Base-by-base conservation (phyloP, 2,329 filamentous ascomycete genomes). In the Elsinoe batatas region DNA sequence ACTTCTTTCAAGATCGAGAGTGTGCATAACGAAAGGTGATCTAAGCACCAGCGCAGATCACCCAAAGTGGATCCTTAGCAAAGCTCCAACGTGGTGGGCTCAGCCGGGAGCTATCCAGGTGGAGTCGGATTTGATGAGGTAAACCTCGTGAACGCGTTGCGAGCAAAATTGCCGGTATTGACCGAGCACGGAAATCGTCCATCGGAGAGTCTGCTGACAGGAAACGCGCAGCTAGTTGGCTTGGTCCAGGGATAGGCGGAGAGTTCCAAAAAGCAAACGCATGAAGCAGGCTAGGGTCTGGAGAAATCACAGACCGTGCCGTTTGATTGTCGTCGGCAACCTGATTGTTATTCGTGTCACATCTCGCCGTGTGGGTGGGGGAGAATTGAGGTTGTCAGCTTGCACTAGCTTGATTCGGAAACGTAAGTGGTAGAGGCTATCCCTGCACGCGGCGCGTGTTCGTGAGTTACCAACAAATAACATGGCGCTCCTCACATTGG, bases 391-490 rank as follows among this genome's bases (percentile, higher is more conserved):
- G 47, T 49, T 33, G 44, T 49, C 26, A 49, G 44, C 44, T 33
- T 20, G 33, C 22, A 11, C 47, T 51, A 51, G 33, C 47, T 35
- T n/a, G 15, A 51, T 37, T n/a, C 6, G 47, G 47, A 51, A 38
- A 20, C 37, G 47, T 51, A 51, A 51, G 47, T 51, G 47, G 47
- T 49, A 35, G 11, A 33, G 35, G 15, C 20, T 22, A 33, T 51
- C 17, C 13, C 30, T 6, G 15, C 32, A 22, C 32, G 32, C 26
- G 32, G 32, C 47, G 47, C 47, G 47, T 22, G 2, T 38, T 51
- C 40, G 40, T 22, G 26, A 44, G 20, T 13, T 30, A 30, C 26
- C 26, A 7, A 30, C 26, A 30, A 30, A 30, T 30, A 30, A 30
- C 26, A 30, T 30, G 26, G 26, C 26, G 26, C 6, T 26, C 22